Percentiles rank a stretch among this genome's conserved stretches.
These are phyloP conservation scores for Chloranthus sessilifolius DNA, from an alignment of 164 flowering plant species.

Conservation along the genomic window DNA sequence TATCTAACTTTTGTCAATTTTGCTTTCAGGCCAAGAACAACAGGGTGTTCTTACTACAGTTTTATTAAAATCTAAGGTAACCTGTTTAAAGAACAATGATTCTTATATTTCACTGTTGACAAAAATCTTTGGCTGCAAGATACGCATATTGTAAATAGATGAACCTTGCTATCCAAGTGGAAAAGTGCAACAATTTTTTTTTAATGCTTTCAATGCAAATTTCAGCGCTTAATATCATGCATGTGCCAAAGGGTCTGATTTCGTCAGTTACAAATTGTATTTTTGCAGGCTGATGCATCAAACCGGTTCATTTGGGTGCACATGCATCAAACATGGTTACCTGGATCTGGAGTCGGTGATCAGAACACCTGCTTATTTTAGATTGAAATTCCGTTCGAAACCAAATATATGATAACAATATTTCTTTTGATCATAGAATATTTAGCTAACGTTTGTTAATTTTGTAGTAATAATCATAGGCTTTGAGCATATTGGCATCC, in stretches of 20 bases:
- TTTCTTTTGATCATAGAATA: slow-evolving; percentile 1
- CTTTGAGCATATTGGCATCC: too few species aligned
- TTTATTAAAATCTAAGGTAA: slow-evolving; percentile 40
- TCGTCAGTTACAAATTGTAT: background rate
- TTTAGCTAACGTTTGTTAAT: background rate
- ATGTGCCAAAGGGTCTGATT: background rate
- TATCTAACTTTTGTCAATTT: background rate
- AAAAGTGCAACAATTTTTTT: too few species aligned
- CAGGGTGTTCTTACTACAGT: slow-evolving; percentile 36
- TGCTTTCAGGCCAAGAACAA: slow-evolving; percentile 38
- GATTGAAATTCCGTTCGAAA: background rate
- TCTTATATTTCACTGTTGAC: too few species aligned
- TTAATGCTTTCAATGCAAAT: too few species aligned
- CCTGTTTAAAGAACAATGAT: background rate
- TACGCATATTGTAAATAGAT: too few species aligned
- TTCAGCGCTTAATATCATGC: background rate
- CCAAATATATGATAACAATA: background rate
- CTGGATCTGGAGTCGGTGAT: slow-evolving; percentile 28
- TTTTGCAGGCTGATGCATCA: slow-evolving; percentile 18
- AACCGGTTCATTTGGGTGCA: slow-evolving; percentile 38
- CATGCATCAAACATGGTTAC: slow-evolving; percentile 58
- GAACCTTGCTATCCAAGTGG: too few species aligned
- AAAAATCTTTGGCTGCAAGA: background rate
- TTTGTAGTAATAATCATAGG: background rate
- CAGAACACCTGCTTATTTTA: slow-evolving; percentile 34